phyloP scores from a whole-genome alignment of 331 rosid species.

The Spiraea crenata region DNA sequence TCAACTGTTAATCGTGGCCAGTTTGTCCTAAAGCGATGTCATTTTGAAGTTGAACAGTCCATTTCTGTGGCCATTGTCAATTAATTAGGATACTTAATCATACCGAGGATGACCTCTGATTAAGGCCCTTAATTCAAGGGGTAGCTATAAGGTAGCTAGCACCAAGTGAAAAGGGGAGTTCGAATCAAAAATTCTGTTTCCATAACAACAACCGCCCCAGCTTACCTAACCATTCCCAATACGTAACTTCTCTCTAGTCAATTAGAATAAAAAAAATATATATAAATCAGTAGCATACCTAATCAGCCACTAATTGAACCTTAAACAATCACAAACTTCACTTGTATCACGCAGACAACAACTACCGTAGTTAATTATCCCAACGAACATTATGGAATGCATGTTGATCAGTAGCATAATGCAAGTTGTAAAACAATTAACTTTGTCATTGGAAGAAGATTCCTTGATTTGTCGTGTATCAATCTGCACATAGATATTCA shows the following conservation, averaged over 20 bases:
- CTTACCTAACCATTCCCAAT: not conserved
- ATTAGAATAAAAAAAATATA: not conserved
- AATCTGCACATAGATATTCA: too few species aligned
- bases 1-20: not conserved
- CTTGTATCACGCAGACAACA: not conserved
- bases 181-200: not conserved
- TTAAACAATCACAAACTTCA: not conserved
- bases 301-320: not conserved
- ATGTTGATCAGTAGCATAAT: not conserved
- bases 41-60: not conserved
- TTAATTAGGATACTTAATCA: not conserved
- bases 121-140: too few species aligned
- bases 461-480: not conserved
- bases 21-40: not conserved
- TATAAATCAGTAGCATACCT: not conserved
- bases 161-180: not conserved
- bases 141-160: slow-evolving; percentile 5
- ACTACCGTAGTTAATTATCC: not conserved
- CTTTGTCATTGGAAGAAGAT: not conserved
- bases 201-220: not conserved
- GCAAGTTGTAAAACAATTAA: slow-evolving; percentile 6
- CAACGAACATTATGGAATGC: too few species aligned
- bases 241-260: not conserved
- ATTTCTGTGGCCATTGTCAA: not conserved
- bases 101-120: not conserved